Base-by-base conservation (phyloP, 2,329 filamentous ascomycete species). In the Sporothrix phasma region DNA sequence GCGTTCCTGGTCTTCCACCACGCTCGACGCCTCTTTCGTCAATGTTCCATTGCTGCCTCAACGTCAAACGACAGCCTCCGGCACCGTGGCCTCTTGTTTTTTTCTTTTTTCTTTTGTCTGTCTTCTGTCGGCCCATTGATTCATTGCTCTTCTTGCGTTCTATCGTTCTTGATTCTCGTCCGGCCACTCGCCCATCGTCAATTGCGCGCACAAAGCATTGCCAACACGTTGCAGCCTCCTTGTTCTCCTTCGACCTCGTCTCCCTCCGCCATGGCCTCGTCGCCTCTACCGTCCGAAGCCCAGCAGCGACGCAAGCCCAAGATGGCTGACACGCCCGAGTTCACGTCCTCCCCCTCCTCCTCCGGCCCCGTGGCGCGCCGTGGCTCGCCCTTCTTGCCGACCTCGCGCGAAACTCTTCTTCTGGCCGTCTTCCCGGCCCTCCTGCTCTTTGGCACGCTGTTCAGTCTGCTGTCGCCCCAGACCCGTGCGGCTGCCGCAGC, bases 391-490 rank as follows among this genome's bases (percentile, higher is more conserved):
- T 85, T 83, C 74, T 79, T 91, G 2, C 89, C 89, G 4, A 91
- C 89, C 2, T 79, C 82, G 8, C 79, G 87, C 71, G 89, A 95
- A 73, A 76, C 81, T 26, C 70, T 84, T 64, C 78, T 87, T 24
- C 82, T 96, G 34, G 74, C 78, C 2, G 69, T 90, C 66, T 97
- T 96, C 77, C 93, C 93, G 3, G 70, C 78, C 29, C 87, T 92
- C 6, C 85, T 99, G 65, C 68, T 91, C 63, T 83, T 96, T 69
- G 94, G 94, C 68, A 89, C 90, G 31, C 72, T 95, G 69, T 97
- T 90, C 81, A 88, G 88, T 53, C 77, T 85, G 41, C 76, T 97
- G 61, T 92, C 91, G 19, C 92, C 92, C 1, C 78, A 84, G 66
- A 86, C 86, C 11, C 86, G 85, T 72, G 77, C 78, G 54, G 80